These are phyloP conservation scores for Apostasia shenzhenica DNA, from an alignment of 106 monocot genomes.

Conservation along the genomic window DNA sequence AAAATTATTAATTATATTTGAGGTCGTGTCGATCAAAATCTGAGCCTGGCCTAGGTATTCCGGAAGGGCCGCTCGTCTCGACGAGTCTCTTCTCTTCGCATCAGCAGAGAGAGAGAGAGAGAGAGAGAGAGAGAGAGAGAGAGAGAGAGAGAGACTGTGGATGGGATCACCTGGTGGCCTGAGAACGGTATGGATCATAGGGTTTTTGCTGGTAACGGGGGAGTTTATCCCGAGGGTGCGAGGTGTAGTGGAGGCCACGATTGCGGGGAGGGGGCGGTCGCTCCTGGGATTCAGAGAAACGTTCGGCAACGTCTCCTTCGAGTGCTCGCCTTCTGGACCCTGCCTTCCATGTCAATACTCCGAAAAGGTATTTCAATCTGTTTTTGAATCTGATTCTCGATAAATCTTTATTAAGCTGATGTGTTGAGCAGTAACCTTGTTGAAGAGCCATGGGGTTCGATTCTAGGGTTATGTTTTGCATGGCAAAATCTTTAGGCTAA, in stretches of 20 bases:
- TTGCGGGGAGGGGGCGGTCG: conserved; percentile 25
- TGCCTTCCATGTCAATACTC: conserved; percentile 86
- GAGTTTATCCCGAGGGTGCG: background rate
- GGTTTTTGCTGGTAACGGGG: background rate
- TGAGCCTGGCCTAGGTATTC: too few relatives aligned
- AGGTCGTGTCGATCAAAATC: too few relatives aligned
- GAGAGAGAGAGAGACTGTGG: background rate
- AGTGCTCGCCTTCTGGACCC: conserved; percentile 86
- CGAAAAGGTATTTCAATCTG: conserved; percentile 61
- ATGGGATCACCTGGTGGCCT: background rate
- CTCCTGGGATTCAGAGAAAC: conserved; percentile 58
- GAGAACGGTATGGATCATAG: background rate
- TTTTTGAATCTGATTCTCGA: background rate
- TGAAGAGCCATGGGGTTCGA: background rate
- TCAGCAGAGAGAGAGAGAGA: background rate
- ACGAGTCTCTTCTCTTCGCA: too few relatives aligned
- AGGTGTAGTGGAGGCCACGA: conserved; percentile 1
- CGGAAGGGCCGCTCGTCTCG: too few relatives aligned
- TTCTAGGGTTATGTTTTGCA: background rate
- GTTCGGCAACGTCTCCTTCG: conserved; percentile 66
- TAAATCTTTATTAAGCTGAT: background rate
- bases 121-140: too few relatives aligned
- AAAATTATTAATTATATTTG: too few relatives aligned
- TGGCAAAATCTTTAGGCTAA: background rate
- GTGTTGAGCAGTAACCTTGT: background rate